phyloP scores from a whole-genome alignment of 2,329 filamentous ascomycete species.

The Colletotrichum filicis region DNA sequence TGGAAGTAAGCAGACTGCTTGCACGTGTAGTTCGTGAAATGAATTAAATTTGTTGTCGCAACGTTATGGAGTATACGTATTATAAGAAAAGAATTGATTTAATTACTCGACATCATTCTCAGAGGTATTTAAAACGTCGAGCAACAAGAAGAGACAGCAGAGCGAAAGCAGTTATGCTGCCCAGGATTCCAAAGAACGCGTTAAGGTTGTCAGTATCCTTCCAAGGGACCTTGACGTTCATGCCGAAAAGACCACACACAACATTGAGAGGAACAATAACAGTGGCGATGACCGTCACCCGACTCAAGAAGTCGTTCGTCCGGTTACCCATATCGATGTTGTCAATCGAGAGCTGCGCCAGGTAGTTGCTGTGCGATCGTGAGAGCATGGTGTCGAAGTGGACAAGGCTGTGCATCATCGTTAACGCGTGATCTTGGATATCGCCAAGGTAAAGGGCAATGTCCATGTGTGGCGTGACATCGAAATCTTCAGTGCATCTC shows the following conservation, averaged over 20 bases:
- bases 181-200: slow-evolving; percentile 62
- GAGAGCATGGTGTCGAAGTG: slow-evolving; percentile 99
- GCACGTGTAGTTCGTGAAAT: too few relatives aligned
- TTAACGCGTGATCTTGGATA: slow-evolving; percentile 98
- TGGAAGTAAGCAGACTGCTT: too few relatives aligned
- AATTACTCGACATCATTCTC: neutral
- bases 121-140: slow-evolving; percentile 18
- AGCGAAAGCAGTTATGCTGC: slow-evolving; percentile 64
- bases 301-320: slow-evolving; percentile 89
- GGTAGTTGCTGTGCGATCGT: slow-evolving; percentile 92
- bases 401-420: slow-evolving; percentile 95
- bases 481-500: slow-evolving; percentile 97
- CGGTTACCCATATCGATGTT: slow-evolving; percentile 88
- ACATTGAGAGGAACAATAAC: slow-evolving; percentile 95
- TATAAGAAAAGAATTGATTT: too few relatives aligned
- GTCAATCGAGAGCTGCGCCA: slow-evolving; percentile 93
- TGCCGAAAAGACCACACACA: slow-evolving; percentile 86
- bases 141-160: slow-evolving; percentile 50
- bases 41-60: too few relatives aligned
- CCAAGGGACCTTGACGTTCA: slow-evolving; percentile 85
- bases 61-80: too few relatives aligned
- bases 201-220: slow-evolving; percentile 61
- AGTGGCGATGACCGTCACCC: slow-evolving; percentile 93
- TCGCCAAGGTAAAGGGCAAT: slow-evolving; percentile 97
- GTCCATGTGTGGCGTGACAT: slow-evolving; percentile 93